phyloP scores from a whole-genome alignment of 1,284 basidiomycete species.

The Boletus nobilissimus region DNA sequence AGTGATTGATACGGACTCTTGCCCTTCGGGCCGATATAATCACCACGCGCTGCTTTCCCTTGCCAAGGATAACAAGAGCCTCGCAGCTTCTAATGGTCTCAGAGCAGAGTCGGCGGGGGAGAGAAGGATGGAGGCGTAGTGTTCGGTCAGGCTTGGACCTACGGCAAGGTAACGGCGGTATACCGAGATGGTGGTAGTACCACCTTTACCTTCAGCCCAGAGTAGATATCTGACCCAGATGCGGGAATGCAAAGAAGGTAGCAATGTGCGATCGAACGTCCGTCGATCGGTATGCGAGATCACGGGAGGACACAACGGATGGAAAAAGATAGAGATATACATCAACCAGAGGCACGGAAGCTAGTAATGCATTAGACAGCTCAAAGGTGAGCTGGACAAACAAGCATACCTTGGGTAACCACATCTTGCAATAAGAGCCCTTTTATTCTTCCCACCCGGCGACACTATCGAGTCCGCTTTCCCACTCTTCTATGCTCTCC shows the following conservation, averaged over 20 bases:
- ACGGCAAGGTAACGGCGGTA: slow-evolving; percentile 90
- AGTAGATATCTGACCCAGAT: slow-evolving; percentile 96
- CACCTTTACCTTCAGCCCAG: slow-evolving; percentile 90
- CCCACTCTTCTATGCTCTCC: slow-evolving; percentile 83
- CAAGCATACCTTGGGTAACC: slow-evolving; percentile 83
- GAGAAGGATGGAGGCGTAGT: slow-evolving; percentile 83
- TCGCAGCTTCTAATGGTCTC: slow-evolving; percentile 93
- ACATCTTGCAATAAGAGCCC: slow-evolving; percentile 90
- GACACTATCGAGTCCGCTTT: slow-evolving; percentile 85
- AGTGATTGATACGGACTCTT: slow-evolving; percentile 97
- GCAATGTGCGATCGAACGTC: too few relatives aligned
- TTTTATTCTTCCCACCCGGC: slow-evolving; percentile 94
- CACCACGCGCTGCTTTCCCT: slow-evolving; percentile 84
- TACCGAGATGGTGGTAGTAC: slow-evolving; percentile 85
- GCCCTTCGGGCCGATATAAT: slow-evolving; percentile 89
- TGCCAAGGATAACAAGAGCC: slow-evolving; percentile 86
- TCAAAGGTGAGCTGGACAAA: slow-evolving; percentile 9
- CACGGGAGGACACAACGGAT: slow-evolving; percentile 88
- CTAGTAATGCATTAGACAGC: slow-evolving; percentile 52
- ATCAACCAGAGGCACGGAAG: slow-evolving; percentile 95
- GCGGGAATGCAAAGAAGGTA: slow-evolving; percentile 93
- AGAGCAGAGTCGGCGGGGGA: slow-evolving; percentile 70
- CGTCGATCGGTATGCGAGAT: slow-evolving; percentile 89
- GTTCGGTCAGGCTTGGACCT: slow-evolving; percentile 88
- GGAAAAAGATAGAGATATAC: slow-evolving; percentile 91